Evolutionary conservation across 352 stramenopile species (phyloP), one percentile per base, ranked within the genome.

Genomic region (Thalassiosira livingstoniorum): DNA sequence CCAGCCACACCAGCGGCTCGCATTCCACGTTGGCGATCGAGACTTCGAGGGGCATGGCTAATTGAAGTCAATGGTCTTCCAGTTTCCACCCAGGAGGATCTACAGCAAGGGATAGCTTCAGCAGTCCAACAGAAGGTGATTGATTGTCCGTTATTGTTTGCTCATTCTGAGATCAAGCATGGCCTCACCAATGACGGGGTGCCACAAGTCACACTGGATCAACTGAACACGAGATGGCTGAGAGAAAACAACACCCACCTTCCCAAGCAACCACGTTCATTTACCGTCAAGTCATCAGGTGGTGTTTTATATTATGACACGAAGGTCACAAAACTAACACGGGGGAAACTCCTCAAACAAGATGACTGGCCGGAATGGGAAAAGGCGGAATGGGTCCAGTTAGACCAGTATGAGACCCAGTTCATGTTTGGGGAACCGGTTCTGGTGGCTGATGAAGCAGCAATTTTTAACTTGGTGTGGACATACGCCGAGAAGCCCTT

Each of bases 351-450:
- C 0, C 15, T 69, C 2, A 25, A 54, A 4, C 45, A 73, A 23
- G 15, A 29, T 7, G 53, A 83, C 23, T 83, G 80, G 80, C 18
- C 43, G 3, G 55, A 77, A 39, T 83, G 67, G 61, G 51, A 67
- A 4, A 25, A 69, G 1, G 54, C 60, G 1, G 73, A 83, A 73
- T 73, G 34, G 13, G 74, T 60, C 23, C 73, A 82, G 57, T 43
- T 82, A 11, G 62, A 83, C 29, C 23, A 69, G 0, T 83, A 83
- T 23, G 25, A 83, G 5, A 29, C 42, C n/a, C 67, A 82, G 62
- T 37, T 54, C 15, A 86, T 83, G 73, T 83, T 86, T 75, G 73
- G 79, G 2, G 4, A 60, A 18, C 79, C 79, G 4, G 23, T 15
- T 39, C 39, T 57, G 43, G 3, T 45, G 5, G 37, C 66, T 29